These are phyloP conservation scores for Aspergillus cavernicola DNA, from an alignment of 495 filamentous ascomycete genomes.

Conservation along the genomic window DNA sequence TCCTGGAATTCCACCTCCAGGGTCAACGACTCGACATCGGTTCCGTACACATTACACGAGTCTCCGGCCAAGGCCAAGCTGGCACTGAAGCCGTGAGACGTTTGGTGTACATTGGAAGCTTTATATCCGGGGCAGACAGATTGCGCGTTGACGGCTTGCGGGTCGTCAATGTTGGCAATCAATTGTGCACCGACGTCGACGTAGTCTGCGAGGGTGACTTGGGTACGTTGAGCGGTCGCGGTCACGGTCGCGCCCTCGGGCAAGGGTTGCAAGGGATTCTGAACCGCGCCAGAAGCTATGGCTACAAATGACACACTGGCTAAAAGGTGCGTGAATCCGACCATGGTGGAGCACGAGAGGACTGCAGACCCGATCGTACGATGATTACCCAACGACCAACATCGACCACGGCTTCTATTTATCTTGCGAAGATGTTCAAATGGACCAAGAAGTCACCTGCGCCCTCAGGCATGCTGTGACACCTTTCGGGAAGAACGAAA, in stretches of 20 bases:
- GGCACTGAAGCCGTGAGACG: slow-evolving; percentile 48
- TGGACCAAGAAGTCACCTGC: background rate
- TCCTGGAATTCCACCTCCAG: slow-evolving; percentile 56
- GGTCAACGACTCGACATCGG: slow-evolving; percentile 54
- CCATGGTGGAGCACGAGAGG: slow-evolving; percentile 21
- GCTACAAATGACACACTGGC: slow-evolving; percentile 27
- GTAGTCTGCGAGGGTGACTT: slow-evolving; percentile 56
- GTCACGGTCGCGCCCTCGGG: slow-evolving; percentile 6
- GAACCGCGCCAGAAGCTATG: slow-evolving; percentile 25
- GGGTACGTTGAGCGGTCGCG: slow-evolving; percentile 17
- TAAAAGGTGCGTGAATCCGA: slow-evolving; percentile 25
- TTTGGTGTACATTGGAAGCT: slow-evolving; percentile 47
- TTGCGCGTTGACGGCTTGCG: slow-evolving; percentile 68
- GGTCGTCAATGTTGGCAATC: slow-evolving; percentile 67
- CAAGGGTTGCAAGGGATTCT: background rate
- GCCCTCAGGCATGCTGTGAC: slow-evolving; percentile 4
- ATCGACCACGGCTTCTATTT: background rate
- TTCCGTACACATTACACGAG: slow-evolving; percentile 61
- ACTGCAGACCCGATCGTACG: slow-evolving; percentile 5
- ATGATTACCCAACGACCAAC: background rate
- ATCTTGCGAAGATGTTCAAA: background rate
- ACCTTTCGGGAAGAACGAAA: background rate
- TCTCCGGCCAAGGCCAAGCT: slow-evolving; percentile 50
- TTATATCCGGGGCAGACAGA: slow-evolving; percentile 62
- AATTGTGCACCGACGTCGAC: slow-evolving; percentile 55